Percentiles rank a stretch among this genome's conserved stretches.
phyloP scores from a whole-genome alignment of 768 basidiomycete species.

The Phylloporus rhodoxanthus region DNA sequence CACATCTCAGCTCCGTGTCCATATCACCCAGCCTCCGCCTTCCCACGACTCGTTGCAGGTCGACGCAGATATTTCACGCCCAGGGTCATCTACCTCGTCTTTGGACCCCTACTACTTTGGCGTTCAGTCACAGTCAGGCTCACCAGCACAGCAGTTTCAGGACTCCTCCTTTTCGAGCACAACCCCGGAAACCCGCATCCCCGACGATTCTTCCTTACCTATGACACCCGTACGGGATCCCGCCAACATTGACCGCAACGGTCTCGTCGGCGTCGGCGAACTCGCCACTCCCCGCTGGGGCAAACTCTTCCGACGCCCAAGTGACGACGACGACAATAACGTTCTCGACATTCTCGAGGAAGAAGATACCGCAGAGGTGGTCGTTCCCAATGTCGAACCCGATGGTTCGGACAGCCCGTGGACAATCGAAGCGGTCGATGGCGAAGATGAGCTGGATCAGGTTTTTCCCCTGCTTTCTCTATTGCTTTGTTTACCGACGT shows the following conservation, averaged over 20 bases:
- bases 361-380: slow-evolving; percentile 28
- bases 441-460: slow-evolving; percentile 71
- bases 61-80: slow-evolving; percentile 56
- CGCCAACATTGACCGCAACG: slow-evolving; percentile 75
- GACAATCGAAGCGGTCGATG: slow-evolving; percentile 85
- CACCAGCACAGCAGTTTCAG: slow-evolving; percentile 47
- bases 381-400: slow-evolving; percentile 37
- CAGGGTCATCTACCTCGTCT: slow-evolving; percentile 71
- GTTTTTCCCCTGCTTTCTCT: slow-evolving; percentile 31
- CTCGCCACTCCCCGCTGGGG: slow-evolving; percentile 94
- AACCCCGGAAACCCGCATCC: slow-evolving; percentile 55
- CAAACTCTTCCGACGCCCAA: slow-evolving; percentile 40
- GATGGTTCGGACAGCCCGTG: slow-evolving; percentile 72
- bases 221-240: slow-evolving; percentile 72
- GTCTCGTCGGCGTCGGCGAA: slow-evolving; percentile 92
- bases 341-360: slow-evolving; percentile 28
- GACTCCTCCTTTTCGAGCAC: slow-evolving; percentile 36
- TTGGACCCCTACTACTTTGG: slow-evolving; percentile 89
- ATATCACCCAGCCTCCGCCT: slow-evolving; percentile 40
- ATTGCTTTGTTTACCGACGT: background rate
- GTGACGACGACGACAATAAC: slow-evolving; percentile 41
- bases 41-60: slow-evolving; percentile 26
- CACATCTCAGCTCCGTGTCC: slow-evolving; percentile 39
- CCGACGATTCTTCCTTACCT: slow-evolving; percentile 55
- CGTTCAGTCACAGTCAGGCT: slow-evolving; percentile 60